A percentile compares a stretch with the other conserved stretches of the same genome.
Conservation (phyloP, 371 early-diverging fungal genomes). For the Mortierella sp. region DNA sequence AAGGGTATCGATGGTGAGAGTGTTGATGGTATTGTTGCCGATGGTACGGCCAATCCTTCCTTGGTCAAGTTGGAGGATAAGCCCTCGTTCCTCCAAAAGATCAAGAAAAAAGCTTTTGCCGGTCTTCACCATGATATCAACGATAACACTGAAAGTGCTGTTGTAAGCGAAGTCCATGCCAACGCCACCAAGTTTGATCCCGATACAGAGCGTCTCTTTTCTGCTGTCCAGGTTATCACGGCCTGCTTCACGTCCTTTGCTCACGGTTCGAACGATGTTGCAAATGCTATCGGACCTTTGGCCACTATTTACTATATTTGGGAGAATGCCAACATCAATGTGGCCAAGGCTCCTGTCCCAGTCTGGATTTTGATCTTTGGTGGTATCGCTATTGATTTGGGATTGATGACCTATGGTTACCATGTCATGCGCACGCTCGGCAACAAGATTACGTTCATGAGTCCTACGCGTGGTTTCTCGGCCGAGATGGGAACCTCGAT, state of each 20-base stretch:
- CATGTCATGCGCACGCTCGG: constrained; percentile 78
- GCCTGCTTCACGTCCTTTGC: constrained; percentile 84
- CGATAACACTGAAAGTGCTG: constrained; percentile 57
- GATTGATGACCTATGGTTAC: constrained; percentile 74
- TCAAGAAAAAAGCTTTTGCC: not conserved
- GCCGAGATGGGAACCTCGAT: constrained; percentile 84
- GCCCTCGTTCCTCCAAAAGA: not conserved
- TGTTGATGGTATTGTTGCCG: no score
- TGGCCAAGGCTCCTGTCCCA: constrained; percentile 64
- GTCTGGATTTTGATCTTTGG: constrained; percentile 78
- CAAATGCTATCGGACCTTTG: constrained; percentile 87
- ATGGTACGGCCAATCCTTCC: not conserved
- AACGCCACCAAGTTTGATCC: constrained; percentile 73
- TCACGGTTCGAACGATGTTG: constrained; percentile 89
- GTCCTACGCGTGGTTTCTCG: constrained; percentile 83
- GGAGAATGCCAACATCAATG: constrained; percentile 60
- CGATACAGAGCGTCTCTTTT: constrained; percentile 83
- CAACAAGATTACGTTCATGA: constrained; percentile 85
- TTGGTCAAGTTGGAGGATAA: not conserved
- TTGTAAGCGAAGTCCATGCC: constrained; percentile 60
- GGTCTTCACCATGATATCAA: constrained; percentile 71
- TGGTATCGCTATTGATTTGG: constrained; percentile 80
- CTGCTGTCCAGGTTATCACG: constrained; percentile 84
- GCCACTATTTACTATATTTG: constrained; percentile 74
- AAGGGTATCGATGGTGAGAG: not conserved